Conservation (phyloP, 2,329 filamentous ascomycete genomes). For the Fonsecaea pedrosoi region DNA sequence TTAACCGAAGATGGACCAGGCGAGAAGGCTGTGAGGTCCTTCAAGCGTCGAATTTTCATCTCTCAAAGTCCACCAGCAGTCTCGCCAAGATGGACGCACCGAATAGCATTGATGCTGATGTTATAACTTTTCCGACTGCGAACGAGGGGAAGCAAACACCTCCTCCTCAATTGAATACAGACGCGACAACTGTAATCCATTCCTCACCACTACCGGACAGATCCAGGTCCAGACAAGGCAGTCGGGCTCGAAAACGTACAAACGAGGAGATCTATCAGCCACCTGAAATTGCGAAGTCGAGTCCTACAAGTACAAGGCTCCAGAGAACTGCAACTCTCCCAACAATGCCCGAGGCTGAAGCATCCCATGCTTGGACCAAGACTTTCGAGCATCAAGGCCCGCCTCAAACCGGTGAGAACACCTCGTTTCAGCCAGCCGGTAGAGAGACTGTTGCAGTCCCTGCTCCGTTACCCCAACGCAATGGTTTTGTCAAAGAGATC, state of each 20-base stretch:
- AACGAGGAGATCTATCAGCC: conserved; percentile 36
- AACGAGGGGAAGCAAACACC: conserved; percentile 26
- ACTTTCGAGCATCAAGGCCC: not conserved
- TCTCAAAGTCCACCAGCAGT: not conserved
- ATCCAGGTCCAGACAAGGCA: conserved; percentile 23
- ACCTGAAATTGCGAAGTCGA: conserved; percentile 18
- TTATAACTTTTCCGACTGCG: conserved; percentile 19
- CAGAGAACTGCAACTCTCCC: conserved; percentile 14
- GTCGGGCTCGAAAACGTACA: conserved; percentile 30
- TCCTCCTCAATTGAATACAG: conserved; percentile 2
- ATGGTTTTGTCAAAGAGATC: conserved; percentile 33
- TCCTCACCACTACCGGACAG: conserved; percentile 31
- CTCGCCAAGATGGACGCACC: conserved; percentile 22
- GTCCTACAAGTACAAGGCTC: conserved; percentile 26
- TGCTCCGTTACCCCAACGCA: not conserved
- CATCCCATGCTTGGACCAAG: not conserved
- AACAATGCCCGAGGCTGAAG: conserved; percentile 3
- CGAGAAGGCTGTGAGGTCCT: not conserved
- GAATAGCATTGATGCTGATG: conserved; percentile 4
- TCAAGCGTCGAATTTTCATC: not conserved
- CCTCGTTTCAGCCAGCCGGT: not conserved
- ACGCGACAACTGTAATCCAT: conserved; percentile 13
- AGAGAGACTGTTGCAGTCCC: not conserved
- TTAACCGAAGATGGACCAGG: conserved; percentile 14
- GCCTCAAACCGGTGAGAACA: not conserved